Evolutionary conservation across 164 flowering plant genomes (phyloP), one percentile per base, ranked within the genome.

Genomic region (Warburgia ugandensis): DNA sequence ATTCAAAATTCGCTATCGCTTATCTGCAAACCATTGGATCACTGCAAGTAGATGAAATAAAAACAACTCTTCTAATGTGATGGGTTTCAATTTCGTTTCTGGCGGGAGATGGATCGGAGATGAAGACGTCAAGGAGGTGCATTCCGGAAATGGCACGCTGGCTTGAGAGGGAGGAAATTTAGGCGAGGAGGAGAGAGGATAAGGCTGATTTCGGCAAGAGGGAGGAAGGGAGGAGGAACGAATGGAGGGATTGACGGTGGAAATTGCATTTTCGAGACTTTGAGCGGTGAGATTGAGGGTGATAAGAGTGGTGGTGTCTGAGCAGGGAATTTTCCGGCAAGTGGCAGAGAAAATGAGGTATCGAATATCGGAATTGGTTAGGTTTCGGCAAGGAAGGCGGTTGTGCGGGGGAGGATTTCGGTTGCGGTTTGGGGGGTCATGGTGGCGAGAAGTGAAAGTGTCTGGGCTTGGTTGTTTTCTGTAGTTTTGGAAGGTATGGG

Each of bases 21-120:
- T 65, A 17, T 72, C 76, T 19, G 66, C 55, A 41, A 72, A 65
- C 69, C 67, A 62, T 27, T 73, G 67, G 10, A 76, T 52, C 28
- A 77, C 68, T 0, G 89, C 83, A 1, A 65, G 42, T 16, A 81
- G 72, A 35, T 73, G 79, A 36, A 60, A 29, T 1, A 81, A 59
- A 56, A 81, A 81, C 16, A 81, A 63, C 4, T 75, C 73, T 47
- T 82, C 80, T 51, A 77, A 85, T n/a, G 78, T 31, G 6, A 4
- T 3, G 1, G 84, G 81, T 0, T n/a, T 83, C 74, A 21, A 82
- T 56, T 30, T 85, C 94, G 1, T 75, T 50, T 10, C 89, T 66
- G 1, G 86, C 77, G 16, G 68, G 42, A 0, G 69, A 70, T 6
- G 89, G 94, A 26, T 80, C 73, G 2, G 33, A 29, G 20, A 36